Evolutionary conservation across 768 basidiomycete species (phyloP), one percentile per base, ranked within the genome.

Genomic region (Agaricus subrufescens): DNA sequence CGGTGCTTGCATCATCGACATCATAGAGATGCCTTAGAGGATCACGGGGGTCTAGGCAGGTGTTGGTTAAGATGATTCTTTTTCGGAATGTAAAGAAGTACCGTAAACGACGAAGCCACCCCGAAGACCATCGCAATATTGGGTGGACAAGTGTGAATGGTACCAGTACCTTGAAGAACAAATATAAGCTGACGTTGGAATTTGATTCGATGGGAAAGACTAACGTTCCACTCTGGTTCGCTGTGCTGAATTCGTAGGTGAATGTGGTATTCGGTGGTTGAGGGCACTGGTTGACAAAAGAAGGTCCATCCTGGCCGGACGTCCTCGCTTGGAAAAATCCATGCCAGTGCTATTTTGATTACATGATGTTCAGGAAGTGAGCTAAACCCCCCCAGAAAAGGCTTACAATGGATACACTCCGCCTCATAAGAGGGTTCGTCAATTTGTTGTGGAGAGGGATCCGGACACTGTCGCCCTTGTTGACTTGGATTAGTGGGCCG

Each of bases 301-400:
- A 53, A 66, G 70, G 67, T 6, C 80, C 81, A 47, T 82, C 81
- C 47, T 75, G 77, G 31, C 73, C 68, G 3, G 74, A 75, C 4
- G 75, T 74, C 37, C 71, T 65, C 46, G 71, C 64, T 66, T 81
- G 80, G 62, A 75, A 76, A 66, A 69, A 44, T 27, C 34, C 53
- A 40, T 30, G 43, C 42, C 42, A 54, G 10, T 47, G 42, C 56
- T 30, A 23, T 7, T 12, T 11, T 47, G 15, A 11, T 19, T 19
- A 15, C 12, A 7, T 26, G 19, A 19, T 19, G 43, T 9, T 19
- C 10, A 31, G 31, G 3, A 19, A 10, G 31, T 30, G 2, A 5
- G 25, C 2, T 46, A 3, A 37, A 38, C 11, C 11, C 11, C 3
- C 11, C 34, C 2, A 34, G 11, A 6, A 6, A 3, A 6, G 23